Evolutionary conservation across 2,329 filamentous ascomycete species (phyloP).

Genomic region (Pezicula neosporulosa): DNA sequence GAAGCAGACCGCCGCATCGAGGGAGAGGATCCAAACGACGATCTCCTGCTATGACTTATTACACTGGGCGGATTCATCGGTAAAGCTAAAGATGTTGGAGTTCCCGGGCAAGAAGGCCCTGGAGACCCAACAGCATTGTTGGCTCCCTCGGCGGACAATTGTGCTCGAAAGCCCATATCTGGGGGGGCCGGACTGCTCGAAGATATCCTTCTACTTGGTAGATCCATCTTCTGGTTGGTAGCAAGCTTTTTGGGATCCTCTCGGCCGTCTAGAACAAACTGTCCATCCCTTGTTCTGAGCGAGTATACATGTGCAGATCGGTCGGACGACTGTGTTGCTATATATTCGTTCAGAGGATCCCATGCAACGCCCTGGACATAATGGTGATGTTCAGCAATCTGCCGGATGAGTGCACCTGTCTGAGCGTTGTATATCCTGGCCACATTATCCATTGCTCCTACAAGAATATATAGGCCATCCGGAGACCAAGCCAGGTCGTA

Average conservation of each 20-base stretch:
- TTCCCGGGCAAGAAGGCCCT: conserved; percentile 86
- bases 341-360: conserved; percentile 97
- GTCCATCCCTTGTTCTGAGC: conserved; percentile 91
- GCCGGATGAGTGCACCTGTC: conserved; percentile 79
- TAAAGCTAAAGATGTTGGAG: conserved; percentile 81
- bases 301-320: conserved; percentile 97
- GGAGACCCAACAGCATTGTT: conserved; percentile 69
- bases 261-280: conserved; percentile 72
- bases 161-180: conserved; percentile 67
- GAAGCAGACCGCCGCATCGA: conserved; percentile 82
- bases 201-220: conserved; percentile 86
- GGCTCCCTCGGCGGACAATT: conserved; percentile 54
- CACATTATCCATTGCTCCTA: conserved; percentile 97
- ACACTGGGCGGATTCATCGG: conserved; percentile 95
- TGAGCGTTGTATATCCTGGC: conserved; percentile 94
- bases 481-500: conserved; percentile 99
- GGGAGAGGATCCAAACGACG: conserved; percentile 78
- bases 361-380: conserved; percentile 98
- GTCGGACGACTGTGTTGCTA: conserved; percentile 97
- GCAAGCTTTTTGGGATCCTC: conserved; percentile 72
- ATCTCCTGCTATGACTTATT: conserved; percentile 88
- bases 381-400: conserved; percentile 96
- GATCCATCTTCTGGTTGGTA: conserved; percentile 76
- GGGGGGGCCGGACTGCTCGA: conserved; percentile 90
- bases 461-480: conserved; percentile 95